Evolutionary conservation across 306 rosid species (phyloP), one percentile per base, ranked within the genome.

Genomic region (Casuarina equisetifolia): DNA sequence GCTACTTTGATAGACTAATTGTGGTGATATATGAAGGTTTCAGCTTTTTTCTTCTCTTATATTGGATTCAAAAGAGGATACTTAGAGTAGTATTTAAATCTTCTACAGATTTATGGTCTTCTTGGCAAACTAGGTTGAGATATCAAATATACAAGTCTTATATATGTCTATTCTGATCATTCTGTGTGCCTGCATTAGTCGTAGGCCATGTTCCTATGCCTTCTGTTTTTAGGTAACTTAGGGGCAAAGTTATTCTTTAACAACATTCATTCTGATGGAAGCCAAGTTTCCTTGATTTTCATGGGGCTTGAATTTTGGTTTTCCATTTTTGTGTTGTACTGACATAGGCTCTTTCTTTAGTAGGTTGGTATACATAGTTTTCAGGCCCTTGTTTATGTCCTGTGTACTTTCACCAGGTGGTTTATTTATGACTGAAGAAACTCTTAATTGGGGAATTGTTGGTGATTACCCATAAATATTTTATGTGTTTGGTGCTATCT

Each of bases 401-500:
- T 44, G 36, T 36, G 42, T 62, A 25, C 32, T 25, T 25, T 25
- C 32, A 25, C 32, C 12, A 62, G 19, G 17, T 3, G 42, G 51
- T 32, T 68, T 36, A 44, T 17, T 17, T 19, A 16, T 43, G 11
- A 66, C 11, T 66, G 11, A 66, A 38, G 50, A 11, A 42, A 66
- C 10, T 66, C 32, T 43, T 69, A 69, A 43, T 69, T 20, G 42
- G 20, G 46, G 19, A 13, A 36, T 51, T 9, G 38, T 72, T 5
- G 20, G 35, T 52, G 75, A 35, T 36, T 17, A 70, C 20, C 19
- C 42, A 11, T 17, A 6, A 17, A 8, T 16, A 17, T 71, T 3
- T 51, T 12, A 40, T 74, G 59, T 58, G 55, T 69, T 79, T 49
- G 15, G 43, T n/a, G 49, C 64, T 52, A 43, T 74, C 44, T 73